phyloP scores from a whole-genome alignment of 176 grass and related monocot genomes.

The Urochloa ruziziensis region DNA sequence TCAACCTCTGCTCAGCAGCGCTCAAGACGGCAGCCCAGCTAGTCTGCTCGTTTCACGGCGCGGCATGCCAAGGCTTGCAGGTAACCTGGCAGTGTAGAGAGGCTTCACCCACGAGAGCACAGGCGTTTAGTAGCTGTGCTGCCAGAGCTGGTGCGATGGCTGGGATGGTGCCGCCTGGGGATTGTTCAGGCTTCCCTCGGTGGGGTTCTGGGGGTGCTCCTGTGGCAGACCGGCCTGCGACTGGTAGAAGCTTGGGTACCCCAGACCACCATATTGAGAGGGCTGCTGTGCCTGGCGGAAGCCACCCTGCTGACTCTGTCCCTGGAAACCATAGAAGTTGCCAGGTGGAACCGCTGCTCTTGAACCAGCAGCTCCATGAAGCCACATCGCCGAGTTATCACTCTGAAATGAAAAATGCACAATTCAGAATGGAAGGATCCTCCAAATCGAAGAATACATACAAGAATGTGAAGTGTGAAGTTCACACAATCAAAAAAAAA shows the following conservation, averaged over 20 bases:
- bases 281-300: conserved; percentile 76
- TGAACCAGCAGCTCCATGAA: conserved; percentile 70
- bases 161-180: conserved; percentile 40
- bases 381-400: conserved; percentile 81
- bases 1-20: conserved; percentile 7
- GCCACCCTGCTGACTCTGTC: conserved; percentile 57
- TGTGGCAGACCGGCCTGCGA: conserved; percentile 55
- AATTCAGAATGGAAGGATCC: conserved; percentile 15
- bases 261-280: conserved; percentile 64
- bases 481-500: background rate
- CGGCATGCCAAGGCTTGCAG: background rate
- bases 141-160: conserved; percentile 84
- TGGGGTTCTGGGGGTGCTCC: conserved; percentile 61
- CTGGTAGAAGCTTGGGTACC: conserved; percentile 74
- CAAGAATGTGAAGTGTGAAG: background rate
- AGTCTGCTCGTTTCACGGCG: conserved; percentile 39
- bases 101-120: conserved; percentile 18
- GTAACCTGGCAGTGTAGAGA: conserved; percentile 24
- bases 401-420: conserved; percentile 4
- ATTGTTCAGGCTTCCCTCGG: conserved; percentile 59
- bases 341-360: conserved; percentile 67
- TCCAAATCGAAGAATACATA: background rate
- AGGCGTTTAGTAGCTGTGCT: conserved; percentile 69
- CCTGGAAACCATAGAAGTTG: conserved; percentile 75
- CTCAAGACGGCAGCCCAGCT: conserved; percentile 43